phyloP scores from a whole-genome alignment of 495 filamentous ascomycete genomes.

The Cercophora newfieldiana region DNA sequence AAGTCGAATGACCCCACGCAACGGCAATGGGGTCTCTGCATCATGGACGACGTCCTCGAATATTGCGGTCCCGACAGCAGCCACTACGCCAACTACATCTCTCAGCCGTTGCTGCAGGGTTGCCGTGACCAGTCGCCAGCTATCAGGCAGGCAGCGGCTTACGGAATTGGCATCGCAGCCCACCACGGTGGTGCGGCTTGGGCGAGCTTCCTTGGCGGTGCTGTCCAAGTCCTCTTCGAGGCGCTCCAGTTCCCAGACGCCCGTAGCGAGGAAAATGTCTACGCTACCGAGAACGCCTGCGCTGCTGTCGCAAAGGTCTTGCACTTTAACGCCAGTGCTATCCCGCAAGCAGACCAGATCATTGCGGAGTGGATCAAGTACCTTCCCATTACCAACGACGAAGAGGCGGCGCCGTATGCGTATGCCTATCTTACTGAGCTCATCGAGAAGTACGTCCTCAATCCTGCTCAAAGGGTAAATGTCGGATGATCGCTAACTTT shows the following conservation, averaged over 20 bases:
- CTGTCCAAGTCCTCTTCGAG: constrained; percentile 78
- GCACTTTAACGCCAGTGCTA: constrained; percentile 76
- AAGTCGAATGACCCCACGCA: constrained; percentile 84
- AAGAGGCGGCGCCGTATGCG: constrained; percentile 95
- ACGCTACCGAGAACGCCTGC: constrained; percentile 94
- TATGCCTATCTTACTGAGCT: constrained; percentile 89
- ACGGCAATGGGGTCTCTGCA: constrained; percentile 97
- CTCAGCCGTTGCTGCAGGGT: constrained; percentile 79
- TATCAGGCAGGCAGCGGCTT: constrained; percentile 94
- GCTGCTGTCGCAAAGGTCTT: constrained; percentile 96
- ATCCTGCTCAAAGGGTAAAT: constrained; percentile 12
- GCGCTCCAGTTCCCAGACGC: constrained; percentile 77
- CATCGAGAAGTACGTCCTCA: constrained; percentile 83
- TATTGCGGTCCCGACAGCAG: constrained; percentile 87
- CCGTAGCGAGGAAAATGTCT: constrained; percentile 89
- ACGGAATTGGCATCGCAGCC: constrained; percentile 93
- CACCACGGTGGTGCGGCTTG: constrained; percentile 85
- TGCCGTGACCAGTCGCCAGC: constrained; percentile 82
- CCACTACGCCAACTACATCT: constrained; percentile 79
- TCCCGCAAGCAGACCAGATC: constrained; percentile 70
- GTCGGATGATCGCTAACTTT: background rate
- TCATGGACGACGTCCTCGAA: constrained; percentile 97
- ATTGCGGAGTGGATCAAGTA: constrained; percentile 82
- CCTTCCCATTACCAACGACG: constrained; percentile 88
- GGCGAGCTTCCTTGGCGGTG: constrained; percentile 77